Conservation (phyloP, 2,329 filamentous ascomycete species). For the Fusarium nematophilum region DNA sequence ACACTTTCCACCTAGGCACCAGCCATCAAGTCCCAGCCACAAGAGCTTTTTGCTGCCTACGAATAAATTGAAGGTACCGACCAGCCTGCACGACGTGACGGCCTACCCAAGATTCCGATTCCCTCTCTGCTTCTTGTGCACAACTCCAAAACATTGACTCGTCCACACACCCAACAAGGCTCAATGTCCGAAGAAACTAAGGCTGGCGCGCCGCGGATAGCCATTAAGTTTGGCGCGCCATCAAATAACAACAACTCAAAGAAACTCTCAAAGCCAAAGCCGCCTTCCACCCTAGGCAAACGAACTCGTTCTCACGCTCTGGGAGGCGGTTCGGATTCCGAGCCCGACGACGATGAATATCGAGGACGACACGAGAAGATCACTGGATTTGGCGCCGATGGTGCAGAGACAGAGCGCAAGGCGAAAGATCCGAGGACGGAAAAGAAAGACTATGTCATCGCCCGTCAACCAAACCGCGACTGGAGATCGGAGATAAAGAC, state of each 20-base stretch:
- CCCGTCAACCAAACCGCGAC: slow-evolving; percentile 68
- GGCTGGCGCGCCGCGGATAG: slow-evolving; percentile 53
- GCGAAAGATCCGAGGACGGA: slow-evolving; percentile 42
- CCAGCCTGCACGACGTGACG: slow-evolving; percentile 16
- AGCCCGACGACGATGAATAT: slow-evolving; percentile 50
- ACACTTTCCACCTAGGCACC: not conserved
- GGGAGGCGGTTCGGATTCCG: slow-evolving; percentile 57
- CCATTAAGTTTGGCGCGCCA: slow-evolving; percentile 59
- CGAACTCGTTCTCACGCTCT: slow-evolving; percentile 57
- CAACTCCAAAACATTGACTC: no score
- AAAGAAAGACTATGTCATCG: slow-evolving; percentile 65
- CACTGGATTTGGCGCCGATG: slow-evolving; percentile 61
- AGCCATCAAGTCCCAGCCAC: not conserved
- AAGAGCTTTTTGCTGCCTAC: not conserved
- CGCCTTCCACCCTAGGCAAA: slow-evolving; percentile 61
- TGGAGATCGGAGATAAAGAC: slow-evolving; percentile 68
- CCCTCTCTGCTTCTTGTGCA: no score
- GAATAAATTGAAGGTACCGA: no score
- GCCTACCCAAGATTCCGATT: no score
- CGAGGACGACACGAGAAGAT: slow-evolving; percentile 58
- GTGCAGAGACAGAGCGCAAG: slow-evolving; percentile 54
- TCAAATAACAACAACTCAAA: slow-evolving; percentile 42
- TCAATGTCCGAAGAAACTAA: slow-evolving; percentile 45
- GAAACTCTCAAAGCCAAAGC: slow-evolving; percentile 48
- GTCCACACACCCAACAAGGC: not conserved